phyloP scores from a whole-genome alignment of 176 grass and related monocot species.

The Bromus sterilis region DNA sequence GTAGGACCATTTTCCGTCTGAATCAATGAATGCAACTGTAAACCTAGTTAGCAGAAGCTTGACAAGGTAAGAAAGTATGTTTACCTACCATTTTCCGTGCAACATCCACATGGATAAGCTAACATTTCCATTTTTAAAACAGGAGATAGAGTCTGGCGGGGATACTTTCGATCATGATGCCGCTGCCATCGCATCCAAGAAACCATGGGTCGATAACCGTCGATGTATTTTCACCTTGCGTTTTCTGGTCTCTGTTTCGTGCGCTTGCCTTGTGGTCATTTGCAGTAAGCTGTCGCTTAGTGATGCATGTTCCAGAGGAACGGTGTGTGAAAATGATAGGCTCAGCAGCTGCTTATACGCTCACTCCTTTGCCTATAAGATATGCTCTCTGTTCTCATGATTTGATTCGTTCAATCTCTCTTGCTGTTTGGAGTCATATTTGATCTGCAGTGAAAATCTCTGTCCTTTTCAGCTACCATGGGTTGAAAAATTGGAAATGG shows the following conservation, averaged over 20 bases:
- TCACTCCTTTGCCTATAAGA: too few species aligned
- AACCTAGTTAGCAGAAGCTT: slow-evolving; percentile 66
- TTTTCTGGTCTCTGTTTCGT: not conserved
- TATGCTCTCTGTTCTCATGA: not conserved
- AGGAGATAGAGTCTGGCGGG: slow-evolving; percentile 59
- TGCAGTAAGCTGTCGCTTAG: not conserved
- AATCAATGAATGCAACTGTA: slow-evolving; percentile 76
- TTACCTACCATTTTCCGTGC: not conserved
- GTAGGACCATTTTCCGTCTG: slow-evolving; percentile 83
- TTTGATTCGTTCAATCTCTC: not conserved
- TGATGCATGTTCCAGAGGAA: not conserved
- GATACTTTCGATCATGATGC: slow-evolving; percentile 19
- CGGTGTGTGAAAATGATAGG: not conserved
- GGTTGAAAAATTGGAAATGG: not conserved
- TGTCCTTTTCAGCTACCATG: not conserved
- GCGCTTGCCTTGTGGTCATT: not conserved
- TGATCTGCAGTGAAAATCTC: not conserved
- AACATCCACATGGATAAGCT: not conserved
- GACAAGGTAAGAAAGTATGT: slow-evolving; percentile 41
- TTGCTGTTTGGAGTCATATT: not conserved
- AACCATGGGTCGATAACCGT: slow-evolving; percentile 54
- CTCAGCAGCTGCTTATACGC: not conserved
- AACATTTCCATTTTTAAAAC: slow-evolving; percentile 8
- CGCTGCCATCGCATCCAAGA: slow-evolving; percentile 48
- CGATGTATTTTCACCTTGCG: slow-evolving; percentile 30